Evolutionary conservation across 1,284 basidiomycete species (phyloP), one percentile per base, ranked within the genome.

Genomic region (Abortiporus biennis): DNA sequence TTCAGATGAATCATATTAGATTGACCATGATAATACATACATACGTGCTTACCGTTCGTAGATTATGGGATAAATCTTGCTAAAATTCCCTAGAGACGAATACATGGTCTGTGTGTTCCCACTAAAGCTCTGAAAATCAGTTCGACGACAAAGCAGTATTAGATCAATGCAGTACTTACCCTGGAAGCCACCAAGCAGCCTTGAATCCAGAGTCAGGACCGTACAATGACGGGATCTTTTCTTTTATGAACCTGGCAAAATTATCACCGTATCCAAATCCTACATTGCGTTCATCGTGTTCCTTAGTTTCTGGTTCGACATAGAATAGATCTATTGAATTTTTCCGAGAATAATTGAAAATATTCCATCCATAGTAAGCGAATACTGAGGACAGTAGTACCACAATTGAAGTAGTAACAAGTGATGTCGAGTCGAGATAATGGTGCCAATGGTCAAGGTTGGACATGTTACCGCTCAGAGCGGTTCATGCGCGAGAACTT

Each of bases 21-120:
- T 9, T 13, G 13, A 24, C 17, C n/a, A 22, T 30, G 38, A 5
- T 13, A 30, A 13, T 8, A 17, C 17, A 32, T 21, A 17, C 17
- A 25, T 6, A 11, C 12, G 11, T 3, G 39, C 47, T 25, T 23
- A 54, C 57, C 57, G 42, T 27, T 57, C 51, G 34, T 60, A 60
- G 16, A 49, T 45, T 25, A 58, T 40, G 3, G 47, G 48, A 38
- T 60, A 55, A 2, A 52, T 50, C 6, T 46, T 36, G 38, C 36
- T 48, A 44, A 56, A 57, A 37, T 57, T 52, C 8, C 46, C 55
- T 17, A 60, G 4, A 4, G 54, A 52, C 21, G 49, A 50, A 40
- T 55, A 58, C 13, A 55, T 49, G 2, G 58, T 58, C 33, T 60
- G 57, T 6, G 49, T 43, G 38, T 57, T 41, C 11, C 51, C 52